Evolutionary conservation across 1,139 yeast species (phyloP).

Genomic region (Saccharomyces hybrid): DNA sequence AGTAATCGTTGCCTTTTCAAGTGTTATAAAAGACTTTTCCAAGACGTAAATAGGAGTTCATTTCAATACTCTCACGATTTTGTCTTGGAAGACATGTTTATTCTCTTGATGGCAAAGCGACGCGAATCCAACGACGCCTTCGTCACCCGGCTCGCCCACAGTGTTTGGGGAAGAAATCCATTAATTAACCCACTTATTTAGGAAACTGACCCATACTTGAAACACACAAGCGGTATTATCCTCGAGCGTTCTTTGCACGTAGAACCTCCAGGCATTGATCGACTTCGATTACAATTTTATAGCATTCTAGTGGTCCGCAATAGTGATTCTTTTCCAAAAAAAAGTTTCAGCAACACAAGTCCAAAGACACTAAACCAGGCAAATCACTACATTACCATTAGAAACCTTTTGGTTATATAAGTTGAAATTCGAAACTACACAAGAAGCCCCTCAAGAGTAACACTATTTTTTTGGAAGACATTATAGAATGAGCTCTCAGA

Average conservation of each 20-base stretch:
- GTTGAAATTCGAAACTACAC: no score
- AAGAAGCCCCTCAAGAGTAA: no score
- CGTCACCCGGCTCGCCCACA: neutral
- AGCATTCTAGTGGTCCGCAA: neutral
- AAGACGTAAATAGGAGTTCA: neutral
- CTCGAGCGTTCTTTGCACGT: neutral
- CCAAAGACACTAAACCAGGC: neutral
- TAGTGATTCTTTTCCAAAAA: neutral
- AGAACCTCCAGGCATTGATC: neutral
- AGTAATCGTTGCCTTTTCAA: neutral
- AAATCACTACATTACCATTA: neutral
- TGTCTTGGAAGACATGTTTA: neutral
- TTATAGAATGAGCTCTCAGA: conserved; percentile 28
- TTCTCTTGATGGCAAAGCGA: conserved; percentile 1
- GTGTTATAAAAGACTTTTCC: neutral
- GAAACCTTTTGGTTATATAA: no score
- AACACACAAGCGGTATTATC: neutral
- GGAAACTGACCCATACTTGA: neutral
- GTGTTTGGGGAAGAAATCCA: neutral
- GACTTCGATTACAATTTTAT: neutral
- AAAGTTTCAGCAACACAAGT: neutral
- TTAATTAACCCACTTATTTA: neutral
- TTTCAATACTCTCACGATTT: neutral
- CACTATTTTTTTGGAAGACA: no score
- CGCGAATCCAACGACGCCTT: neutral